Percentiles rank a stretch among this genome's conserved stretches.
Conservation (phyloP, 2,329 filamentous ascomycete species). For the Xylariaceae sp. region DNA sequence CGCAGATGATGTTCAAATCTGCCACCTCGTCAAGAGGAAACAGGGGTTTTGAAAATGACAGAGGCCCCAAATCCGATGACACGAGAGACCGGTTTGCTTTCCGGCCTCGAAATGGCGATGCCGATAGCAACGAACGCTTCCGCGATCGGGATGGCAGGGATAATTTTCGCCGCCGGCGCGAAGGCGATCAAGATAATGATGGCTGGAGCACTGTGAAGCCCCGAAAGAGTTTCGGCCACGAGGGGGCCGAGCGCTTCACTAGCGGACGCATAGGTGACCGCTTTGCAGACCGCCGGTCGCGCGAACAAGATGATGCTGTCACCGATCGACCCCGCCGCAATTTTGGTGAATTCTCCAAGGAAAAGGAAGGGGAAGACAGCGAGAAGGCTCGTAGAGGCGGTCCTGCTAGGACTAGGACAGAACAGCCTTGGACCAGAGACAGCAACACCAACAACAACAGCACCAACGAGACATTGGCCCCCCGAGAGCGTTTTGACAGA, state of each 20-base stretch:
- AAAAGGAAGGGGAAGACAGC: constrained; percentile 45
- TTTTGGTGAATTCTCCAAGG: constrained; percentile 45
- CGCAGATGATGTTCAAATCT: constrained; percentile 78
- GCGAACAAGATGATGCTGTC: constrained; percentile 44
- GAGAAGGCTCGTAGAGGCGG: constrained; percentile 61
- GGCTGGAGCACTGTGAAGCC: constrained; percentile 73
- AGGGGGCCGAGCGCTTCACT: constrained; percentile 67
- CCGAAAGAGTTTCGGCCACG: constrained; percentile 68
- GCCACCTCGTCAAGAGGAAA: constrained; percentile 52
- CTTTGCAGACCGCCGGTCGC: constrained; percentile 34
- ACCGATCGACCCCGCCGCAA: constrained; percentile 42
- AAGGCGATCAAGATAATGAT: constrained; percentile 59
- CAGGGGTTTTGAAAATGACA: constrained; percentile 50
- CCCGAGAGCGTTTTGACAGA: constrained; percentile 53
- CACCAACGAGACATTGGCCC: constrained; percentile 19
- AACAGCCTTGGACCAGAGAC: constrained; percentile 71
- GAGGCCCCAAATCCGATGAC: constrained; percentile 47
- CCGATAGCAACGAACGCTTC: constrained; percentile 34
- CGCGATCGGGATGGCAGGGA: constrained; percentile 40
- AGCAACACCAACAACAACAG: constrained; percentile 27
- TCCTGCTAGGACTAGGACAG: constrained; percentile 60
- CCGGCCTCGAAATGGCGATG: constrained; percentile 47
- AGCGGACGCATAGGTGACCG: constrained; percentile 55
- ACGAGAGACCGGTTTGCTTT: constrained; percentile 57
- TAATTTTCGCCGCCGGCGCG: constrained; percentile 48